Conservation (phyloP, 345 rosid species). For the Toxicodendron radicans region DNA sequence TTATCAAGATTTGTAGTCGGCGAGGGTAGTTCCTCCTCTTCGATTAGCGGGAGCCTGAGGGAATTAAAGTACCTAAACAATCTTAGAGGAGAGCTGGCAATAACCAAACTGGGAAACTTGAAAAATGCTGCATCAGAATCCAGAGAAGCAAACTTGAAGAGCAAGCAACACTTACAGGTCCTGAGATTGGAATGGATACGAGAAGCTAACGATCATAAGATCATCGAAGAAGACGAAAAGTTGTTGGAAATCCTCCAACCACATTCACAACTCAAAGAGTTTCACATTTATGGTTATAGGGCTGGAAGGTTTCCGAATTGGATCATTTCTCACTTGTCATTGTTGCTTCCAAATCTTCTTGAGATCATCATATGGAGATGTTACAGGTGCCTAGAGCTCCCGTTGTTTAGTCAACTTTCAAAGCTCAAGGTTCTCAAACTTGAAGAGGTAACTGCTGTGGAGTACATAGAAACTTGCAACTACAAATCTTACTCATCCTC, state of each 20-base stretch:
- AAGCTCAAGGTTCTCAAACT: neutral
- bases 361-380: neutral
- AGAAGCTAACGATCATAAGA: neutral
- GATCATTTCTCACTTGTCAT: neutral
- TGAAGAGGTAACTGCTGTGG: neutral
- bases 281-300: neutral
- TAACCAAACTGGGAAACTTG: constrained; percentile 8
- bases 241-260: constrained; percentile 9
- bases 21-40: neutral
- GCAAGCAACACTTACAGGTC: constrained; percentile 11
- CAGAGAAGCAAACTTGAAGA: constrained; percentile 5
- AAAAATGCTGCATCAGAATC: constrained; percentile 4
- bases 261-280: neutral
- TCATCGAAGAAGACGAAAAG: constrained; percentile 2
- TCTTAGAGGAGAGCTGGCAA: constrained; percentile 19
- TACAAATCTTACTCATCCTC: too few relatives aligned
- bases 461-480: neutral
- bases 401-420: neutral
- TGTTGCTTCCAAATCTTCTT: constrained; percentile 1
- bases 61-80: constrained; percentile 11
- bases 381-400: neutral
- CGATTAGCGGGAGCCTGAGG: neutral
- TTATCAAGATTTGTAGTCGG: constrained; percentile 15
- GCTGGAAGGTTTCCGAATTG: constrained; percentile 4
- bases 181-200: neutral